Conservation (phyloP, 1,139 yeast species). For the Saccharomyces uvarum region DNA sequence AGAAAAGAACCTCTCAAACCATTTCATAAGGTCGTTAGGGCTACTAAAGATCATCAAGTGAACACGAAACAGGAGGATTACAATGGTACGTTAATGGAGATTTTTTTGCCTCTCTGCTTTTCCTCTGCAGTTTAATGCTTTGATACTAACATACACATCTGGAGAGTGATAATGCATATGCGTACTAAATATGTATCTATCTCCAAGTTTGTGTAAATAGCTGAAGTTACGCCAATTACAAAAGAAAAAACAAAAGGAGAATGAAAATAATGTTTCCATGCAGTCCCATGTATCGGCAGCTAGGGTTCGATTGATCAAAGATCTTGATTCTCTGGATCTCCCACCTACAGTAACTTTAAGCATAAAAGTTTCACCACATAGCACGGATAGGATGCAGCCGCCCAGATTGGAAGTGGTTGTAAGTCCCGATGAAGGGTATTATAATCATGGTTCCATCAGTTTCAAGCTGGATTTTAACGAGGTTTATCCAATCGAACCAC, state of each 20-base stretch:
- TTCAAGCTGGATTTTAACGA: conserved; percentile 60
- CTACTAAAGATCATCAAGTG: not conserved
- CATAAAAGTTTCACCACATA: conserved; percentile 49
- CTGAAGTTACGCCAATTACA: conserved; percentile 54
- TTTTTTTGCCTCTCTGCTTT: not conserved
- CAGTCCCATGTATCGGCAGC: conserved; percentile 37
- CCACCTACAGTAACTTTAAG: conserved; percentile 55
- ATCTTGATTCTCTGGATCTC: conserved; percentile 59
- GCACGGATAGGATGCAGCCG: conserved; percentile 36
- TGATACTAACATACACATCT: not conserved
- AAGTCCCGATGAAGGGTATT: conserved; percentile 74
- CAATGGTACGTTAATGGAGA: not conserved
- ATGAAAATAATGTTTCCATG: not conserved
- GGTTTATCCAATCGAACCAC: conserved; percentile 89
- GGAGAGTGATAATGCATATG: not conserved
- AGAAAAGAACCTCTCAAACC: not conserved
- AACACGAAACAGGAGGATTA: not conserved
- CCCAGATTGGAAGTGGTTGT: conserved; percentile 46
- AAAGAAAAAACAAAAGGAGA: conserved; percentile 45
- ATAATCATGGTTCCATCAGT: conserved; percentile 57
- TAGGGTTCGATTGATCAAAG: conserved; percentile 44
- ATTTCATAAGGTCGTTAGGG: not conserved
- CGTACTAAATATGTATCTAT: not conserved
- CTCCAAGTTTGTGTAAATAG: conserved; percentile 22
- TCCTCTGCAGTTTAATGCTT: not conserved